Evolutionary conservation across 2,329 filamentous ascomycete genomes (phyloP).

Genomic region (Elsinoe necatrix): DNA sequence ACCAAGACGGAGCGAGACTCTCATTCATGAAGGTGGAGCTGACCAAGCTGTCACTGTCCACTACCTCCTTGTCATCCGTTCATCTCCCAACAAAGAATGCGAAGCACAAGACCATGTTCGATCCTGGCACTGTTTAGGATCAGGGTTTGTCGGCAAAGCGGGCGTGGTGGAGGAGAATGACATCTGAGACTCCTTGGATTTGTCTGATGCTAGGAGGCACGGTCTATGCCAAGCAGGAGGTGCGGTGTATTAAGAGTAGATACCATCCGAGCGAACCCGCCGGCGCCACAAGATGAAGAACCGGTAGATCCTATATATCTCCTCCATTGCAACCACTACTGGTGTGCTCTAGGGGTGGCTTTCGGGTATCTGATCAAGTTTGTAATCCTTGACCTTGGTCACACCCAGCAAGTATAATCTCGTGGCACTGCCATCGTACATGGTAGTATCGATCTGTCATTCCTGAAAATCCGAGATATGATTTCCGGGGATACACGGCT

Average conservation of each 20-base stretch:
- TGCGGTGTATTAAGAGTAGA: neutral
- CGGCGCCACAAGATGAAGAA: neutral
- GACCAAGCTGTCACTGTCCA: no score
- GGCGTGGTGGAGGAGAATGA: neutral
- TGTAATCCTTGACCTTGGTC: no score
- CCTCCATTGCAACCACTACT: no score
- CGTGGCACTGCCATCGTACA: no score
- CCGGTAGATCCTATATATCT: no score
- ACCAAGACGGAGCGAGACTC: neutral
- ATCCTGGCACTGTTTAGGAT: neutral
- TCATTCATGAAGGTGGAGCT: no score
- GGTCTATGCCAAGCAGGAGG: neutral
- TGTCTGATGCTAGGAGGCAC: neutral
- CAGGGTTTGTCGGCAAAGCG: conserved; percentile 1
- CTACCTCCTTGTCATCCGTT: neutral
- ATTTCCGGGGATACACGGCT: no score
- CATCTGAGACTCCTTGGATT: neutral
- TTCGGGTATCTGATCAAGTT: no score
- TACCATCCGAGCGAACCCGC: neutral
- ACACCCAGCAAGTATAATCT: no score
- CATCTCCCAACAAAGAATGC: neutral
- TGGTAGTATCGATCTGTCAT: no score
- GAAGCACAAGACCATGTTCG: neutral
- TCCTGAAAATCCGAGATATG: no score
- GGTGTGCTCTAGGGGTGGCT: no score